phyloP scores from a whole-genome alignment of 2,329 filamentous ascomycete genomes.

The Phialophora expanda region DNA sequence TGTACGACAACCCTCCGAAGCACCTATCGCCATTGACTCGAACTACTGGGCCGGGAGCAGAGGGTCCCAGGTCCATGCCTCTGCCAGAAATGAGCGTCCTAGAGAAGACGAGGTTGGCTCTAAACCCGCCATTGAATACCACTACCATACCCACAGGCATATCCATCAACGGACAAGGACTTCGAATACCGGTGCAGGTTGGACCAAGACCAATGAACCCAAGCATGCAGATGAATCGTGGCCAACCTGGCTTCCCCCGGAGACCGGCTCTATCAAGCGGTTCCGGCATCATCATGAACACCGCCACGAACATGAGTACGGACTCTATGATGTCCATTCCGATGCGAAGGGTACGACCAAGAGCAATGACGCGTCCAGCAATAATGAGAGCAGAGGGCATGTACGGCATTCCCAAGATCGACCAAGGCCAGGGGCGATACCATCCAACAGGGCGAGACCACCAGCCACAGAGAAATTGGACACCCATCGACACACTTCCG shows the following conservation, averaged over 20 bases:
- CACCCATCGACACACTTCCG: background rate
- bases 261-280: slow-evolving; percentile 14
- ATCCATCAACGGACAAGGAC: slow-evolving; percentile 38
- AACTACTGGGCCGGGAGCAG: slow-evolving; percentile 35
- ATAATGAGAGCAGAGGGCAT: slow-evolving; percentile 28
- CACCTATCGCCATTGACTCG: slow-evolving; percentile 41
- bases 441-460: slow-evolving; percentile 3
- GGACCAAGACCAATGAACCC: slow-evolving; percentile 18
- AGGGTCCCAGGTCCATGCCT: slow-evolving; percentile 33
- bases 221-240: slow-evolving; percentile 20
- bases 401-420: slow-evolving; percentile 30
- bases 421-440: slow-evolving; percentile 6
- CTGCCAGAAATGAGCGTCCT: slow-evolving; percentile 7
- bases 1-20: slow-evolving; percentile 37
- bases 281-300: slow-evolving; percentile 35
- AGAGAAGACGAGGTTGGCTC: slow-evolving; percentile 19
- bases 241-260: slow-evolving; percentile 22
- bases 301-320: slow-evolving; percentile 23
- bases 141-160: slow-evolving; percentile 51
- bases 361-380: slow-evolving; percentile 25
- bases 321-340: slow-evolving; percentile 28
- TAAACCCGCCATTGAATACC: slow-evolving; percentile 41
- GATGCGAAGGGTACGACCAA: slow-evolving; percentile 29
- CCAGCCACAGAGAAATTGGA: background rate
- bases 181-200: slow-evolving; percentile 14